Evolutionary conservation across 371 early-diverging fungal species (phyloP), one percentile per base, ranked within the genome.

Genomic region (Mucor circinelloides): DNA sequence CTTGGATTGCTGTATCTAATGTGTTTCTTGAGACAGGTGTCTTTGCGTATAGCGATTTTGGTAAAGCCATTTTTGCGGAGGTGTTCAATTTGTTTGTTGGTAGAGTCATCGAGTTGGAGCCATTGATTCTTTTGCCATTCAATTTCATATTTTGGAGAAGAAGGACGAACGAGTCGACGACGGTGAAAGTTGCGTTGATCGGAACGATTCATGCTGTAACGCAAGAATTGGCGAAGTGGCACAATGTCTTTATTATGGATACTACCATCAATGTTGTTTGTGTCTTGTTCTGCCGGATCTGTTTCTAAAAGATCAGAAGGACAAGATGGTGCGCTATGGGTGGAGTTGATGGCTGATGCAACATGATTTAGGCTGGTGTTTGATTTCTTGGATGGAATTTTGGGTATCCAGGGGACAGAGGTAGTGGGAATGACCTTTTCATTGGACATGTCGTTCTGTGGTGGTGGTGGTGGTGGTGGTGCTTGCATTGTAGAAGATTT

Each of bases 71-170:
- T 38, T 10, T 17, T 21, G 12, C 62, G 34, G 12, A 72, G 19
- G 1, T 23, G 27, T 46, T 72, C 72, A 52, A 72, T 72, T 19
- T 72, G 52, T 21, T 30, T 50, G 31, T 30, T 68, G 17, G 72
- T 68, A 4, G 52, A 13, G 0, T 31, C 1, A 13, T 72, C 66
- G 2, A 72, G n/a, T 15, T 57, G 69, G 10, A 72, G 23, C 72
- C 72, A 72, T 58, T 72, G 65, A 17, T 67, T 64, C 23, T 68
- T 58, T 62, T 72, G 62, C 68, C 68, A 65, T 55, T 72, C 66
- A 17, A 72, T 59, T 52, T 72, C 72, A 46, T 72, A 72, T 6
- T 57, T 44, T 6, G 65, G 58, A 9, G 40, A 23, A 17, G 60
- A 48, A 9, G 67, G 72, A n/a, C 55, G 44, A 21, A 58, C 27